These are phyloP conservation scores for Cryptococcus sp. DNA, from an alignment of 1,284 basidiomycete species.

Conservation along the genomic window DNA sequence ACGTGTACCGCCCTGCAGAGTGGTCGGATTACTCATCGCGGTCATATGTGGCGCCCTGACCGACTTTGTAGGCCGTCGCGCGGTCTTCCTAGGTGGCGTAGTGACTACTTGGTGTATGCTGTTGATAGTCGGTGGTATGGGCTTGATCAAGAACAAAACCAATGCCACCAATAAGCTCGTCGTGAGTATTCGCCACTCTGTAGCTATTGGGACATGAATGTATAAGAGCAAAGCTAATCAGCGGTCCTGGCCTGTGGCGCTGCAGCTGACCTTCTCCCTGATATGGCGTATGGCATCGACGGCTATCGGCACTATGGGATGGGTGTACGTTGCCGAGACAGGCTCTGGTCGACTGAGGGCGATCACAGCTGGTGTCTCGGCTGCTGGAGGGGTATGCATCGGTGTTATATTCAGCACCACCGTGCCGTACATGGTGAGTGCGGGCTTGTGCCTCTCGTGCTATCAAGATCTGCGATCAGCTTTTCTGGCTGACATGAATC, in stretches of 20 bases:
- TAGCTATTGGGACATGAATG: too few species aligned
- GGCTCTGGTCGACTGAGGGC: constrained; percentile 17
- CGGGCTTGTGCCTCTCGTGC: neutral
- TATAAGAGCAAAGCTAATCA: too few species aligned
- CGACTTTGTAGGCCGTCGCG: constrained; percentile 28
- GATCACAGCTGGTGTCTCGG: constrained; percentile 22
- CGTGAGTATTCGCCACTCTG: too few species aligned
- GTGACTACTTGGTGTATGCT: constrained; percentile 11
- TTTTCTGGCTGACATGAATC: too few species aligned
- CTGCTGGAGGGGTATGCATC: constrained; percentile 16
- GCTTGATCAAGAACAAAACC: constrained; percentile 6
- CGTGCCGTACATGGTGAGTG: constrained; percentile 24
- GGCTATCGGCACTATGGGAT: constrained; percentile 13
- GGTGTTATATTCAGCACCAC: constrained; percentile 22
- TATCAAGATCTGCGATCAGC: too few species aligned
- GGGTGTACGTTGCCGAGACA: constrained; percentile 20
- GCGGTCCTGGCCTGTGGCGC: neutral
- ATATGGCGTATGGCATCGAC: constrained; percentile 19
- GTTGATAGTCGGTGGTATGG: constrained; percentile 24
- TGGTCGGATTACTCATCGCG: constrained; percentile 1
- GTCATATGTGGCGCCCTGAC: constrained; percentile 19
- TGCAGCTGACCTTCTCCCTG: constrained; percentile 15
- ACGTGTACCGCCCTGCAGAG: too few species aligned
- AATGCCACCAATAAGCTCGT: neutral
- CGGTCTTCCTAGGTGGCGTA: constrained; percentile 5